Base-by-base conservation (phyloP, 257 asterid species). In the Rubia yunnanensis region DNA sequence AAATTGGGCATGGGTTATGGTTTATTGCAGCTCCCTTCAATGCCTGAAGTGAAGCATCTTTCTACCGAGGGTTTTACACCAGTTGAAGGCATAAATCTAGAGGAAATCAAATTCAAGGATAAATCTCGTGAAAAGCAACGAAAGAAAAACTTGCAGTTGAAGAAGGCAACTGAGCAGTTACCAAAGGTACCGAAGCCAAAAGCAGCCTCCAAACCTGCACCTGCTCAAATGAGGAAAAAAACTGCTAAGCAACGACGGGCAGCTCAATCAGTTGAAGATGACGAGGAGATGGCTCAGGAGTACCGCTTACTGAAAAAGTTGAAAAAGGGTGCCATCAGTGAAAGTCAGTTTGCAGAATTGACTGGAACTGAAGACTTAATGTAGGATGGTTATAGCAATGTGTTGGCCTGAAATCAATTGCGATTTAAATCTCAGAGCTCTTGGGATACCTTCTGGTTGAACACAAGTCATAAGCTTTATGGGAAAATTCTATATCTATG, bases 1-100 rank as follows among this genome's bases (percentile, higher is more conserved):
- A 90, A 83, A 80, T 70, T 90, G 82, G 97, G 95, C 20, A 94
- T 88, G 96, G 99, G 96, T 67, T 88, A 70, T 73, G 97, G 97
- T 55, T 75, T 94, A 34, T 76, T 94, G 83, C 96, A 90, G 81
- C 96, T 90, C 66, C 97, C 99, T 61, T 66, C 94, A 0, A 80
- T 90, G 83, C 86, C 97, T 9, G 99, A 94, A 76, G 87, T 90
- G 67, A 94, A 86, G 78, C 83, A 82, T 65, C 91, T 90, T 71
- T 94, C 99, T 36, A 83, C 82, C 0, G 74, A 85, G 74, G 96
- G 95, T 61, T 94, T 94, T 68, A 71, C 76, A 50, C 89, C 87
- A 5, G 88, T 82, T 55, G 83, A 84, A 75, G 88, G 85, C 80
- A 23, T 94, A 64, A 83, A 83, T 34, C 70, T 86, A 65, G 90